Percentiles rank a stretch among this genome's conserved stretches.
Conservation (phyloP, 2,329 filamentous ascomycete genomes). For the Diaporthe vexans region DNA sequence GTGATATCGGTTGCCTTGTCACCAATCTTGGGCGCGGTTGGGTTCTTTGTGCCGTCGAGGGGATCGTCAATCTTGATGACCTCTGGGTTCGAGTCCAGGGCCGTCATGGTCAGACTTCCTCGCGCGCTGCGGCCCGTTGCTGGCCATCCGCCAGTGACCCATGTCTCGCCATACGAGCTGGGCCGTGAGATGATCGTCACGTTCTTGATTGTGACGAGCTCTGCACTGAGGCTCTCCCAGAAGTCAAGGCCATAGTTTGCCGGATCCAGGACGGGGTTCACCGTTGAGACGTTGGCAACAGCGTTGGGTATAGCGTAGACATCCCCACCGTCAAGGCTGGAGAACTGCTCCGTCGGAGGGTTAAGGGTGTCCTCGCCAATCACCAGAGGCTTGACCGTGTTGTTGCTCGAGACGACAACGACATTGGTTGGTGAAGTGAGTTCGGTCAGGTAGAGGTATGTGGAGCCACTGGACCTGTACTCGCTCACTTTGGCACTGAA, state of each 20-base stretch:
- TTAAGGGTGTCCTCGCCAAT: conserved; percentile 69
- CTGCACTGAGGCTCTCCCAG: conserved; percentile 78
- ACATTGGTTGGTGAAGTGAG: conserved; percentile 69
- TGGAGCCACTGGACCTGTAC: conserved; percentile 63
- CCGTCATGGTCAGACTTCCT: conserved; percentile 74
- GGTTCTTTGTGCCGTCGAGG: conserved; percentile 75
- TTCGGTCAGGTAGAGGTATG: conserved; percentile 75
- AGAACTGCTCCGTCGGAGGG: conserved; percentile 74
- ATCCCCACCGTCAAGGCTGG: conserved; percentile 73
- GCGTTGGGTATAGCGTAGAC: conserved; percentile 77
- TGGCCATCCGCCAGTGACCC: conserved; percentile 76
- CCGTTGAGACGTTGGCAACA: conserved; percentile 66
- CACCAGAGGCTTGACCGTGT: conserved; percentile 68
- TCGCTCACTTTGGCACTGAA: conserved; percentile 73
- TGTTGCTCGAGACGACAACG: conserved; percentile 65
- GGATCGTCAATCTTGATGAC: conserved; percentile 75
- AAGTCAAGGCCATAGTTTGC: conserved; percentile 77
- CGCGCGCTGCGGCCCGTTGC: conserved; percentile 73
- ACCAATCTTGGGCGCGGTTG: conserved; percentile 71
- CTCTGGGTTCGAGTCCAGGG: conserved; percentile 77
- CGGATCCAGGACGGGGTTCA: conserved; percentile 74
- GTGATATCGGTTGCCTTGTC: conserved; percentile 76
- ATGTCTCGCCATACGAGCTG: conserved; percentile 77
- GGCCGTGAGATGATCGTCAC: conserved; percentile 71
- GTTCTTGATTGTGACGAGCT: conserved; percentile 74